Evolutionary conservation across 768 basidiomycete genomes (phyloP).

Genomic region (Rhizopogon rudus): DNA sequence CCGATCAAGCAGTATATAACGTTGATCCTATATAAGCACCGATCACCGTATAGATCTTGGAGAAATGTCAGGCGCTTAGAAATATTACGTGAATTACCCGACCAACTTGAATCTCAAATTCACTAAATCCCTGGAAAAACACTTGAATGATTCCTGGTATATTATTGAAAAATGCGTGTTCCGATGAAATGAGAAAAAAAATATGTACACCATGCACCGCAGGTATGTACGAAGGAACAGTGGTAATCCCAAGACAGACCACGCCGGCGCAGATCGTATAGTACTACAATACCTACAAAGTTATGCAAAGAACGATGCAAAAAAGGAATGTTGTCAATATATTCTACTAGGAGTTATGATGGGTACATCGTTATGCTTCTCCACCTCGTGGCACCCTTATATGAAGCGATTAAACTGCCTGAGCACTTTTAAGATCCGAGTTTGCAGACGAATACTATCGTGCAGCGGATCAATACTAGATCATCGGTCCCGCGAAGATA

Average conservation of each 20-base stretch:
- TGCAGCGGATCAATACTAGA: not conserved
- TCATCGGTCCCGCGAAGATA: not conserved
- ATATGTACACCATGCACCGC: slow-evolving; percentile 1
- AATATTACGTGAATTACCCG: not conserved
- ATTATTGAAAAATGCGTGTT: not conserved
- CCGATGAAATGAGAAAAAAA: too few relatives aligned
- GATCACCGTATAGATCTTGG: not conserved
- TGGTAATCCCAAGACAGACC: not conserved
- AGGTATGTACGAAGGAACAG: not conserved
- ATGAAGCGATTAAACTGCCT: not conserved
- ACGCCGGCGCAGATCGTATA: slow-evolving; percentile 3
- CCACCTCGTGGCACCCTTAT: not conserved
- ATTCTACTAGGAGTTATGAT: not conserved
- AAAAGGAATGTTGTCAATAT: slow-evolving; percentile 3
- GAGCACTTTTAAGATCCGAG: not conserved
- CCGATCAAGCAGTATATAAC: too few relatives aligned
- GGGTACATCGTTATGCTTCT: slow-evolving; percentile 3
- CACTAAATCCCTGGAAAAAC: not conserved
- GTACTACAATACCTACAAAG: slow-evolving; percentile 4
- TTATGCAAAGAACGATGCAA: slow-evolving; percentile 1
- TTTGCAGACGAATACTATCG: not conserved
- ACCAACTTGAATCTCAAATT: not conserved
- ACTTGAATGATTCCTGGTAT: not conserved
- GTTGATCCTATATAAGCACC: not conserved
- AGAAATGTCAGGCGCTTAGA: not conserved